Evolutionary conservation across 78 protist genomes (phyloP).

Genomic region (Thecamonas trahens): DNA sequence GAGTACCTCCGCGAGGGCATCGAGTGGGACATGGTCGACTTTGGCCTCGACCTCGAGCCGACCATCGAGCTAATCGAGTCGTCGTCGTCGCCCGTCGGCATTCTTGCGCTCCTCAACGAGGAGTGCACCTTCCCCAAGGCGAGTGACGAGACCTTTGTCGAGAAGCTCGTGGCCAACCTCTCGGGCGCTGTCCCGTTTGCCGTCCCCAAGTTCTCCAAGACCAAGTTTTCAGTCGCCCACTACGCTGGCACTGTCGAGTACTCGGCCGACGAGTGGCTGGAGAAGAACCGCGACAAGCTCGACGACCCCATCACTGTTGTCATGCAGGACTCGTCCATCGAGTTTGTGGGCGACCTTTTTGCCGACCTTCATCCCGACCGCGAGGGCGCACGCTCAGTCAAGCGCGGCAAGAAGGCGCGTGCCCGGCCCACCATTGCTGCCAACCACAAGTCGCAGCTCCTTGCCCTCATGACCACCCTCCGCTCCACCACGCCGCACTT

Average conservation of each 20-base stretch:
- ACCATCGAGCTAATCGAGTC: constrained; percentile 79
- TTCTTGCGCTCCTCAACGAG: constrained; percentile 69
- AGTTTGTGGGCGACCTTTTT: constrained; percentile 35
- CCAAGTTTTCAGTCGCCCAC: constrained; percentile 43
- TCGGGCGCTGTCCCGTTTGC: neutral
- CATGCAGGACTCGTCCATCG: constrained; percentile 29
- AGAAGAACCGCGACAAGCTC: constrained; percentile 68
- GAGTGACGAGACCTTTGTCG: constrained; percentile 22
- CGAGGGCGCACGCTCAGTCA: no score
- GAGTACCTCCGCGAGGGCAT: constrained; percentile 77
- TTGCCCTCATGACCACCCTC: constrained; percentile 56
- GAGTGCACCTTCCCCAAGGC: constrained; percentile 63
- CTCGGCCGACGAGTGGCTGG: constrained; percentile 51
- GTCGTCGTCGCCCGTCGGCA: constrained; percentile 51
- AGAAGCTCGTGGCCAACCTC: constrained; percentile 35
- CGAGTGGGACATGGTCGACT: constrained; percentile 80
- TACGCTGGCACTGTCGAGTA: constrained; percentile 74
- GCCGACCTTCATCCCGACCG: constrained; percentile 11
- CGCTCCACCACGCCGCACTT: constrained; percentile 69
- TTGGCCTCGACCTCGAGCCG: constrained; percentile 81
- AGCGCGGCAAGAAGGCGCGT: no score
- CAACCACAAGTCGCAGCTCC: constrained; percentile 46
- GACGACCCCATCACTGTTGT: constrained; percentile 49
- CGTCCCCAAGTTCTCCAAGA: constrained; percentile 23
- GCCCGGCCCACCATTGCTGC: constrained; percentile 54